These are phyloP conservation scores for Funneliformis geosporum DNA, from an alignment of 192 early-diverging fungal species.

Conservation along the genomic window DNA sequence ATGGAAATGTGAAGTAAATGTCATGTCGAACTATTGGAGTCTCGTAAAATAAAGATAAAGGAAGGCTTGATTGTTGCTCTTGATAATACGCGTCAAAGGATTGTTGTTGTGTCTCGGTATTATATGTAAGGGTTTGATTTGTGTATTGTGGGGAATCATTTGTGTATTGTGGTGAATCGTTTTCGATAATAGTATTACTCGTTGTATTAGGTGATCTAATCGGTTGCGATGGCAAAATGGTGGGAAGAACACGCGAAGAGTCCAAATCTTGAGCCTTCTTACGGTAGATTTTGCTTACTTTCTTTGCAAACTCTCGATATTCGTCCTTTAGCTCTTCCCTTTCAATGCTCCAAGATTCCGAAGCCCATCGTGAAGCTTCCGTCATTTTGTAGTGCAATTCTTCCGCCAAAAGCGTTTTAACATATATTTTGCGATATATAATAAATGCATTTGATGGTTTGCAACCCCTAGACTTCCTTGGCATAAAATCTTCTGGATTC, in stretches of 20 bases:
- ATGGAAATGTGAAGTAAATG: too few relatives aligned
- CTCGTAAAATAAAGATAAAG: too few relatives aligned
- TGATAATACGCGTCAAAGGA: too few relatives aligned
- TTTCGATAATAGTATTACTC: too few relatives aligned
- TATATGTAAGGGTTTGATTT: too few relatives aligned
- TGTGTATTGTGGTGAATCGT: too few relatives aligned
- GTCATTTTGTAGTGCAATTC: constrained; percentile 12
- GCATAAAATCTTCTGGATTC: neutral
- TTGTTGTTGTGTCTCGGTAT: too few relatives aligned
- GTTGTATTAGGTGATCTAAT: neutral
- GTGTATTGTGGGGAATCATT: too few relatives aligned
- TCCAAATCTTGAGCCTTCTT: neutral
- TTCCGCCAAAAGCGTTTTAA: neutral
- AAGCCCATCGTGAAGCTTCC: constrained; percentile 2
- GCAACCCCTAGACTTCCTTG: neutral
- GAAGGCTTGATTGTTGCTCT: too few relatives aligned
- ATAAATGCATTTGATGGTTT: constrained; percentile 28
- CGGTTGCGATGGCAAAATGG: neutral
- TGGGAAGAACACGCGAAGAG: neutral
- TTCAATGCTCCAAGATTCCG: constrained; percentile 16
- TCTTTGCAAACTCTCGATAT: constrained; percentile 2
- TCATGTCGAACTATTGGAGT: too few relatives aligned
- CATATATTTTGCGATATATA: constrained; percentile 22
- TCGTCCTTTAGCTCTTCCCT: neutral
- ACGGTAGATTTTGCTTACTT: neutral